Evolutionary conservation across 768 basidiomycete genomes (phyloP), one percentile per base, ranked within the genome.

Genomic region (Gelatoporia subvermispora): DNA sequence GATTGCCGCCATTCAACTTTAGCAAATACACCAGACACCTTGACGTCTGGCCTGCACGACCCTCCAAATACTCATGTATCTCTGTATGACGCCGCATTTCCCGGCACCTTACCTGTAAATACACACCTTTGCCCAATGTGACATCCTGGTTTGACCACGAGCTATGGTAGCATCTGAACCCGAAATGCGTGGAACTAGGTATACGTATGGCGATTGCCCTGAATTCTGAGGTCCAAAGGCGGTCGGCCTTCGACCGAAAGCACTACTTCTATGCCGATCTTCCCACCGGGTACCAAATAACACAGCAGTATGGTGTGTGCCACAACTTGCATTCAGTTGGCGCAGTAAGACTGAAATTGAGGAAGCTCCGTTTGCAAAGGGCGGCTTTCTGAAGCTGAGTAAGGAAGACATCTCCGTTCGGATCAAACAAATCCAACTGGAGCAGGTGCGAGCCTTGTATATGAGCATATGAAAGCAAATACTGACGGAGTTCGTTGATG

Each of bases 261-360:
- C 96, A 98, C 64, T 99, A 99, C 64, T 97, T 97, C 66, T 98
- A 99, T 61, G 78, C 90, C 4, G 96, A 98, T 65, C 76, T 96
- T 31, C 93, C 96, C 0, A 76, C 86, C 3, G 95, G 95, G 0
- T 98, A 93, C 66, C 96, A 99, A 68, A 95, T 99, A 53, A 99
- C 94, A 0, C 94, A 98, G 63, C 88, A 91, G 53, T 96, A 98
- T 66, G 80, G 91, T 91, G 51, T 13, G 55, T 43, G 18, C 7
- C 36, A 22, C 8, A n/a, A 25, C 25, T 22, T 9, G 3, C n/a
- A n/a, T n/a, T n/a, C n/a, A n/a, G n/a, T n/a, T n/a, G n/a, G n/a
- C n/a, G 45, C 35, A 17, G 31, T 35, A n/a, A 8, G n/a, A 11
- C 7, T 37, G 58, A 61, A 5, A 47, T 44, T 41, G 9, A 44